Percentiles rank a stretch among this genome's conserved stretches.
Conservation (phyloP, 2,329 filamentous ascomycete species). For the Tolypocladium sp. region DNA sequence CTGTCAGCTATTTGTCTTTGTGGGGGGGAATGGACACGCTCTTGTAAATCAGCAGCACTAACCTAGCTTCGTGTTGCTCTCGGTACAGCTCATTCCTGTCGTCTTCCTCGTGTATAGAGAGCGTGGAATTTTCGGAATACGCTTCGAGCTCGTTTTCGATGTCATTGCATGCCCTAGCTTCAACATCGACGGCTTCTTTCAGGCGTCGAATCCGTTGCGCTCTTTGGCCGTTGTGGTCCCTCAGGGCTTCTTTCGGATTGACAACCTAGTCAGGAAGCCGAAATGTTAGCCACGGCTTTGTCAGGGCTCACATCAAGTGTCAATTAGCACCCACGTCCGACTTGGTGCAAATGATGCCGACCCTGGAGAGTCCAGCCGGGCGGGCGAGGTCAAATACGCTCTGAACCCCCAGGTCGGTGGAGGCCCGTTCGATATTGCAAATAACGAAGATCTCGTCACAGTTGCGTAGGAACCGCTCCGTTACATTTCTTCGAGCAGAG, state of each 20-base stretch:
- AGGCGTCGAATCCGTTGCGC: conserved; percentile 10
- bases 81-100: no score
- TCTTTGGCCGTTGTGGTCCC: conserved; percentile 18
- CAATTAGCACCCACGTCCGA: conserved; percentile 25
- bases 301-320: no score
- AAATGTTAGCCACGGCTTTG: no score
- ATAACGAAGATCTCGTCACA: conserved; percentile 40
- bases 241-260: conserved; percentile 22
- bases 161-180: no score
- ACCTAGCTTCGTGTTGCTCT: no score
- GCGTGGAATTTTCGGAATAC: not conserved
- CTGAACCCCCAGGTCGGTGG: conserved; percentile 29
- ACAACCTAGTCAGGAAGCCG: not conserved
- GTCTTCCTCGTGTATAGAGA: no score
- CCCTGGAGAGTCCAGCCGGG: conserved; percentile 24
- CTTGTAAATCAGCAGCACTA: no score
- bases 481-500: conserved; percentile 29
- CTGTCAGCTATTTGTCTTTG: no score
- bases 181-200: conserved; percentile 3
- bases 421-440: conserved; percentile 29
- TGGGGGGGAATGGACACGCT: no score
- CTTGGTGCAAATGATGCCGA: conserved; percentile 33
- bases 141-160: conserved; percentile 9
- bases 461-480: conserved; percentile 32
- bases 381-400: conserved; percentile 30